Evolutionary conservation across 306 rosid genomes (phyloP).

Genomic region (Quercus dentata): DNA sequence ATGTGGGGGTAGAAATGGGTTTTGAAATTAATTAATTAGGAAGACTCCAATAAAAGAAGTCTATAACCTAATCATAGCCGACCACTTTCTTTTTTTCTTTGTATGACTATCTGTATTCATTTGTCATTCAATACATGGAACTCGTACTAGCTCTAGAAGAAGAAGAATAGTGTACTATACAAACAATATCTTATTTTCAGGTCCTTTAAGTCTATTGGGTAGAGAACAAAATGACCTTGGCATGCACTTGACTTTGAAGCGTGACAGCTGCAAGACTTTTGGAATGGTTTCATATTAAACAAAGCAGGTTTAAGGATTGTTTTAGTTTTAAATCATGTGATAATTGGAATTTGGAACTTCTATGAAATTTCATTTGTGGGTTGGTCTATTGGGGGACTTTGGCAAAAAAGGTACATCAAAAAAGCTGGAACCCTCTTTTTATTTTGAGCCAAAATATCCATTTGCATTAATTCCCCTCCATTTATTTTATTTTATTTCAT

Average conservation of each 20-base stretch:
- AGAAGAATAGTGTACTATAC: background rate
- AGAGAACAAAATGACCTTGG: background rate
- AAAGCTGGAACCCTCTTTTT: background rate
- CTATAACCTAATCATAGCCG: conserved; percentile 20
- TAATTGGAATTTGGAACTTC: conserved; percentile 25
- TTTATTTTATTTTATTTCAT: background rate
- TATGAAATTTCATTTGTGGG: conserved; percentile 1
- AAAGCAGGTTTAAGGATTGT: background rate
- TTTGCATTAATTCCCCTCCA: background rate
- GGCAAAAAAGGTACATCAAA: no score
- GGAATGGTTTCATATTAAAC: conserved; percentile 13
- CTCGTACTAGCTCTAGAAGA: background rate
- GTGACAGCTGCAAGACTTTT: conserved; percentile 6
- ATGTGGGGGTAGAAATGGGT: conserved; percentile 13
- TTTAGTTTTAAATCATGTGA: background rate
- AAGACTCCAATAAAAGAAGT: conserved; percentile 14
- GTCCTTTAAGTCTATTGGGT: background rate
- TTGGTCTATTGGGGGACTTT: conserved; percentile 8
- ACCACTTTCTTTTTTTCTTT: conserved; percentile 4
- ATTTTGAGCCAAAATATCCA: no score
- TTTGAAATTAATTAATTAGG: background rate
- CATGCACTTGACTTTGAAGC: conserved; percentile 37
- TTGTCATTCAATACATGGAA: background rate
- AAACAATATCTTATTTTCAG: background rate
- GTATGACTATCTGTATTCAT: background rate